phyloP scores from a whole-genome alignment of 345 rosid species.

The Populus davidiana region DNA sequence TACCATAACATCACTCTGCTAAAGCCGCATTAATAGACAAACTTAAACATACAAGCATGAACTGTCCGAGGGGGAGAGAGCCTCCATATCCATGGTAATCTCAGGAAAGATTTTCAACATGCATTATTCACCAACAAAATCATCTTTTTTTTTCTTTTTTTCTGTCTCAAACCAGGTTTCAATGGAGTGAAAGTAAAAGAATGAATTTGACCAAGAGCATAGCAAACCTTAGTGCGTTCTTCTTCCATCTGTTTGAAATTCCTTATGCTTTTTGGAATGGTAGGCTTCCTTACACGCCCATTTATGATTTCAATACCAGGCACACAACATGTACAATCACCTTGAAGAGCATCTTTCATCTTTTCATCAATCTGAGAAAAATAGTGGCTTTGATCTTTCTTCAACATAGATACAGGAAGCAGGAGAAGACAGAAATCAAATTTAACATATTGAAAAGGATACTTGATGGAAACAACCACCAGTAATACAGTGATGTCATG shows the following conservation, averaged over 20 bases:
- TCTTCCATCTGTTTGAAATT: conserved; percentile 94
- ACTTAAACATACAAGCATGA: neutral
- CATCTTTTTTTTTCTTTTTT: neutral
- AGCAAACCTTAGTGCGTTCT: conserved; percentile 78
- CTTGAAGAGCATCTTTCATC: conserved; percentile 95
- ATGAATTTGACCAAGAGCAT: neutral
- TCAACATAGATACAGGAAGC: neutral
- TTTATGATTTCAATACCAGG: conserved; percentile 90
- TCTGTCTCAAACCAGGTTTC: neutral
- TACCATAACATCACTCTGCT: neutral
- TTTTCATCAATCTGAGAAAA: conserved; percentile 77
- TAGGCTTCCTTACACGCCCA: conserved; percentile 90
- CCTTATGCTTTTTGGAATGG: conserved; percentile 71
- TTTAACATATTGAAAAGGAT: neutral
- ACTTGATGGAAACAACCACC: neutral
- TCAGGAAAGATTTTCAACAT: neutral
- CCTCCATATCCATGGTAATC: neutral
- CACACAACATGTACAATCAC: conserved; percentile 82
- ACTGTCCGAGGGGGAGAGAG: neutral
- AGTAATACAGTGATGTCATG: neutral
- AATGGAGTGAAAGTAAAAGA: neutral
- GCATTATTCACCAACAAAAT: neutral
- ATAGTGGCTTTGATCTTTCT: conserved; percentile 9
- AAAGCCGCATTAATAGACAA: neutral
- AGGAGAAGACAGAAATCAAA: neutral